Percentiles rank a stretch among this genome's conserved stretches.
Conservation (phyloP, 2,329 filamentous ascomycete species). For the Penicillium sp. region DNA sequence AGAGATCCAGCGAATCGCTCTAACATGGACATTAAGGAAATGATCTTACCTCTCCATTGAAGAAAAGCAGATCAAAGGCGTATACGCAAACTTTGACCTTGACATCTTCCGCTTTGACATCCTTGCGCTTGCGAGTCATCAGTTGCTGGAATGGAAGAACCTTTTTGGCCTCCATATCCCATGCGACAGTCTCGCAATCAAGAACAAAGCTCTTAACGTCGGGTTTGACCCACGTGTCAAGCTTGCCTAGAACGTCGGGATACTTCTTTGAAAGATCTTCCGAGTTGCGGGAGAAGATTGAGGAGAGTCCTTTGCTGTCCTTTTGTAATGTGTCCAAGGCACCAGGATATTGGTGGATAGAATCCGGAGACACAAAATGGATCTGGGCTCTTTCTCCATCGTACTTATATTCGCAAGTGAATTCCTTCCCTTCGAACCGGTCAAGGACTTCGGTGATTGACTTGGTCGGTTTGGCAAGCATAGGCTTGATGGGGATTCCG, state of each 20-base stretch:
- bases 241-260: conserved; percentile 86
- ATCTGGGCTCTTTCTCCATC: conserved; percentile 98
- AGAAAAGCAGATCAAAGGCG: conserved; percentile 89
- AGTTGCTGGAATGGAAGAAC: conserved; percentile 95
- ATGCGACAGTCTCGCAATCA: conserved; percentile 97
- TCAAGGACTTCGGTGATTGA: conserved; percentile 97
- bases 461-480: conserved; percentile 98
- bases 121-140: conserved; percentile 97
- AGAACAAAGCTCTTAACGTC: conserved; percentile 93
- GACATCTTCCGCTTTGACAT: conserved; percentile 91
- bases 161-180: conserved; percentile 94
- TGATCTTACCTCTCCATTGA: conserved; percentile 72
- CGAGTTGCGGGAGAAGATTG: conserved; percentile 96
- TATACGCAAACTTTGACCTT: conserved; percentile 97
- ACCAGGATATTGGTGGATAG: conserved; percentile 66
- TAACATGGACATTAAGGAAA: neutral
- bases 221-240: conserved; percentile 83
- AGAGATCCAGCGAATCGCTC: neutral
- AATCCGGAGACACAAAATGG: conserved; percentile 86
- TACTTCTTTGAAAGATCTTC: conserved; percentile 98
- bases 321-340: conserved; percentile 64
- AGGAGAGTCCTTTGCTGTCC: conserved; percentile 69
- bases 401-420: conserved; percentile 99
- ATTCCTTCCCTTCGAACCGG: conserved; percentile 90
- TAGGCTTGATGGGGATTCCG: conserved; percentile 92